phyloP scores from a whole-genome alignment of 805 yeast species.

The Sungouiozyma ichnusensis region DNA sequence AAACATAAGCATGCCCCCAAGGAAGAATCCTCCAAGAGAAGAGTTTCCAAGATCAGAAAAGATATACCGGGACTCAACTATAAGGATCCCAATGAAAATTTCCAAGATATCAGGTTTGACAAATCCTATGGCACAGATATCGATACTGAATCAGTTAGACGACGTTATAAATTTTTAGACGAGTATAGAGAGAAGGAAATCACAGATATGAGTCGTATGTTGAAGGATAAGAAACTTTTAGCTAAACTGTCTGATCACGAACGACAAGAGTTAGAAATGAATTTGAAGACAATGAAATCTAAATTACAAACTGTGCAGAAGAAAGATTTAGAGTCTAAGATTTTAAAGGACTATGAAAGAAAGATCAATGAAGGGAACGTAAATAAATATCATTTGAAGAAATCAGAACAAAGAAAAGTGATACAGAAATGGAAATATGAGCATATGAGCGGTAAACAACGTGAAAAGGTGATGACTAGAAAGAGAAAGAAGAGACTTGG shows the following conservation, averaged over 20 bases:
- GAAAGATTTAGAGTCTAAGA: slow-evolving; percentile 62
- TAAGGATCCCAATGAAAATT: slow-evolving; percentile 28
- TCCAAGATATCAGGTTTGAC: slow-evolving; percentile 83
- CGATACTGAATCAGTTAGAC: slow-evolving; percentile 54
- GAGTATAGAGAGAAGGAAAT: slow-evolving; percentile 75
- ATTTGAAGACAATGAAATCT: slow-evolving; percentile 55
- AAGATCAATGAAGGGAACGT: slow-evolving; percentile 42
- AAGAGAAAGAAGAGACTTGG: slow-evolving; percentile 80
- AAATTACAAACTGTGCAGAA: slow-evolving; percentile 58
- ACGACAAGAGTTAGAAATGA: slow-evolving; percentile 40
- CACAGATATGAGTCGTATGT: slow-evolving; percentile 40
- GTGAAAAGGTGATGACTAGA: slow-evolving; percentile 76
- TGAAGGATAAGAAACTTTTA: slow-evolving; percentile 44
- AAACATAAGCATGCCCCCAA: slow-evolving; percentile 79
- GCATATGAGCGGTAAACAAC: slow-evolving; percentile 55
- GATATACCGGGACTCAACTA: slow-evolving; percentile 56
- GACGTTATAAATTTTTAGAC: slow-evolving; percentile 76
- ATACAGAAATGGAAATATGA: slow-evolving; percentile 72
- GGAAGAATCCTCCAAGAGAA: slow-evolving; percentile 63
- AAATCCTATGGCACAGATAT: slow-evolving; percentile 80
- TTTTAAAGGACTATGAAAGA: slow-evolving; percentile 49
- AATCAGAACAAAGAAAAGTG: slow-evolving; percentile 61
- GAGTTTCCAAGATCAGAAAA: slow-evolving; percentile 52
- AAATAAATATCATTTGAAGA: slow-evolving; percentile 48
- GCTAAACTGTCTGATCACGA: slow-evolving; percentile 35